Evolutionary conservation across 345 rosid species (phyloP), one percentile per base, ranked within the genome.

Genomic region (Pugionium cornutum): DNA sequence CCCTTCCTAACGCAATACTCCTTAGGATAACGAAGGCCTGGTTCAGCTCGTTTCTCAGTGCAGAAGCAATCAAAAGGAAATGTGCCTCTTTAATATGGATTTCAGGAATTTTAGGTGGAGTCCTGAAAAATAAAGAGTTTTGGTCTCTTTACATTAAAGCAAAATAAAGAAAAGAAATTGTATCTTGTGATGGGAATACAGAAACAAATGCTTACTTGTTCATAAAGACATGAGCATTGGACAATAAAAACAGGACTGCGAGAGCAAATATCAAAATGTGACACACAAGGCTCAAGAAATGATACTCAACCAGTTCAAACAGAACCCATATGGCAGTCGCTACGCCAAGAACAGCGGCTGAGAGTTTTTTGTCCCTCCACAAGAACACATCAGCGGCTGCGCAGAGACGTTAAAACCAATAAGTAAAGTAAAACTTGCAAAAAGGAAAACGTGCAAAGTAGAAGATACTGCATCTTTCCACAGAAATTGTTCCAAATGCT

Each of bases 351-450:
- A 86, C 87, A 29, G 79, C 69, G 0, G 79, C 88, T 4, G 97
- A 84, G 8, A 84, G 69, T 70, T 88, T 86, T 74, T 91, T 91
- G 76, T 91, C 81, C 74, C 88, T 86, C 96, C 97, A 88, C 78
- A 91, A 76, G 26, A 91, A 77, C 75, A 88, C 86, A 88, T 91
- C 96, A 55, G 97, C 97, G 45, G 88, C 94, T 86, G 79, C 45
- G 6, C 41, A 69, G 66, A 35, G 28, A 64, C 9, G 3, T 46
- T 1, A 25, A 53, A 36, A 35, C 36, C 37, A 36, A 26, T 45
- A 2, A 32, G 33, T 2, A 53, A 26, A 35, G 6, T 6, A 4
- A 49, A 1, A 60, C 1, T 5, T 32, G 7, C 2, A 3, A 57
- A 42, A 31, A 5, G 7, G 25, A 18, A 45, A 49, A 59, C 36